Conservation (phyloP, 2,329 filamentous ascomycete genomes). For the Myotisia sp. region DNA sequence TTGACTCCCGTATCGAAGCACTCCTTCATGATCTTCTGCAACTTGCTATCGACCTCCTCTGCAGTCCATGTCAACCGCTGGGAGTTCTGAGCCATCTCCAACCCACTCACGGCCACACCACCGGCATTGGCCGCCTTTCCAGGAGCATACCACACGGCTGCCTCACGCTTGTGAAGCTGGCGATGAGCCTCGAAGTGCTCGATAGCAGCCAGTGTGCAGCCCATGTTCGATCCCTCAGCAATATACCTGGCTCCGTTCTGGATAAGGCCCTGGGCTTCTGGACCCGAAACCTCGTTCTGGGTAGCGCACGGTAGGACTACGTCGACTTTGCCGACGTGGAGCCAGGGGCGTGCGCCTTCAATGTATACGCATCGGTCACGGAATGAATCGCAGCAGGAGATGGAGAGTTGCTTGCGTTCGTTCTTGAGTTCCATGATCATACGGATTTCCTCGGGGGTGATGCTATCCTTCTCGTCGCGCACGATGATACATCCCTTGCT, state of each 20-base stretch:
- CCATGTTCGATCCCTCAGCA: slow-evolving; percentile 98
- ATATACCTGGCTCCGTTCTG: slow-evolving; percentile 66
- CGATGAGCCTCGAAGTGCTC: slow-evolving; percentile 66
- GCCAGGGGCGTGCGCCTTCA: slow-evolving; percentile 77
- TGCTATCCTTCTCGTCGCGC: slow-evolving; percentile 47
- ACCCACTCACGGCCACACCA: slow-evolving; percentile 89
- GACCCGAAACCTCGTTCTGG: slow-evolving; percentile 90
- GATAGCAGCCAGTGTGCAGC: slow-evolving; percentile 90
- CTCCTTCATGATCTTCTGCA: slow-evolving; percentile 88
- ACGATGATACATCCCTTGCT: slow-evolving; percentile 73
- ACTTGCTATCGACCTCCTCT: slow-evolving; percentile 80
- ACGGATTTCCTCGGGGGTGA: slow-evolving; percentile 66
- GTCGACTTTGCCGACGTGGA: slow-evolving; percentile 77
- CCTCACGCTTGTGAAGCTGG: slow-evolving; percentile 44
- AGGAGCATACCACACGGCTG: slow-evolving; percentile 79
- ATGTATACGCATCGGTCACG: slow-evolving; percentile 67
- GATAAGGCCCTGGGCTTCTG: slow-evolving; percentile 75
- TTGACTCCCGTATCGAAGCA: slow-evolving; percentile 81
- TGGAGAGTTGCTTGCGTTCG: slow-evolving; percentile 65
- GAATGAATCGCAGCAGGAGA: slow-evolving; percentile 44
- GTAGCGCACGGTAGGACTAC: slow-evolving; percentile 86
- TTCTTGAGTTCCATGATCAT: slow-evolving; percentile 77
- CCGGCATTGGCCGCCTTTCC: slow-evolving; percentile 96
- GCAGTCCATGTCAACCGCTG: slow-evolving; percentile 68
- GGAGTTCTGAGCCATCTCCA: slow-evolving; percentile 99